Evolutionary conservation across 805 yeast genomes (phyloP), one percentile per base, ranked within the genome.

Genomic region (Candida bentonensis): DNA sequence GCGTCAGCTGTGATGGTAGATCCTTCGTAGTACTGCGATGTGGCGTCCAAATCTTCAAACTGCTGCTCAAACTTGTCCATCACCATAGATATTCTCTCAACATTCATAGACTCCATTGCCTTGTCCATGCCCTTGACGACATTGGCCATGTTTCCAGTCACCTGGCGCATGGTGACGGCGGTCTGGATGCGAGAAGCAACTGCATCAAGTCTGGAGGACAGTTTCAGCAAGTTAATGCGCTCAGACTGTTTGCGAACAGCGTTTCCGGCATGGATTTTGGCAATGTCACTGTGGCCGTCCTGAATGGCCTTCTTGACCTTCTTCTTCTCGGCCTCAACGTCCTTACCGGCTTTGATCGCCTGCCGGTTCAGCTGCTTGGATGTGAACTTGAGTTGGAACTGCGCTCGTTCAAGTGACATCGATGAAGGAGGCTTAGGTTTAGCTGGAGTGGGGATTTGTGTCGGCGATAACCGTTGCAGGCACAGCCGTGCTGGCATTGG

Each of bases 51-150:
- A 56, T 92, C 97, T 63, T 92, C 97, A 56, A 92, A 92, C 61
- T 92, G 99, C 46, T 72, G 76, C 62, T 92, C 99, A 60, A 92
- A 92, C 61, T 86, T 88, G 62, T 92, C 98, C 97, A 92, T 92
- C 11, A 92, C 89, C 63, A 87, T 64, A 3, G 96, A 85, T 23
- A 92, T 92, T 53, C 76, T 78, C 62, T 92, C 97, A 49, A 92
- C 67, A 61, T 92, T 92, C 98, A 92, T 92, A 21, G 89, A 79
- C 55, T 85, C 92, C 66, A 92, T 73, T 1, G 98, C 98, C 56
- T 76, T 79, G 62, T 92, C 98, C 97, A 92, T 89, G 7, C 96
- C 96, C 57, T 72, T 78, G 46, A 94, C 92, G 11, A 89, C 97
- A 42, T 74, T 78, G 5, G 92, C 76, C 97, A 92, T 92, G 53